Evolutionary conservation across 2,329 filamentous ascomycete genomes (phyloP).

Genomic region (Trichoderma endophyticum): DNA sequence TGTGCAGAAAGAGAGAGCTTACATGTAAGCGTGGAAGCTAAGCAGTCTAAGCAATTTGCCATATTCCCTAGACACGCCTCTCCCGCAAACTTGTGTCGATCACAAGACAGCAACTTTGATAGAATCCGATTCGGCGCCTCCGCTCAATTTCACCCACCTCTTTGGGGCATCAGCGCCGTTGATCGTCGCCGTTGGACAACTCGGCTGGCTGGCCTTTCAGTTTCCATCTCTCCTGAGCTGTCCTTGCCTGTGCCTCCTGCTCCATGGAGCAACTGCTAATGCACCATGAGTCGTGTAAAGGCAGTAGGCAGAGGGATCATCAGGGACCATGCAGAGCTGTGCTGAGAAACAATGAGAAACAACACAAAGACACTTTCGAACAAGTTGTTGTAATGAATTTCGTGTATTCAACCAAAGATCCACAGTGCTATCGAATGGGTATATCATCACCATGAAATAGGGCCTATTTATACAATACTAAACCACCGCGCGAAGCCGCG

Average conservation of each 20-base stretch:
- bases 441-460: conserved; percentile 22
- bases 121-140: conserved; percentile 2
- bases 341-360: neutral
- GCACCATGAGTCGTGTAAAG: neutral
- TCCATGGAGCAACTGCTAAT: neutral
- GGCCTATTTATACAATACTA: conserved; percentile 23
- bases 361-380: neutral
- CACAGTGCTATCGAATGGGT: conserved; percentile 19
- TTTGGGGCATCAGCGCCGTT: conserved; percentile 14
- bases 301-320: neutral
- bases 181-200: conserved; percentile 4
- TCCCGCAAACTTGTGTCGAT: conserved; percentile 4
- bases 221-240: neutral
- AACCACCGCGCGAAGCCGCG: neutral
- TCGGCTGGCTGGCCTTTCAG: neutral
- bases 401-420: conserved; percentile 18
- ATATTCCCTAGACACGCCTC: conserved; percentile 7
- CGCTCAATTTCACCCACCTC: conserved; percentile 8
- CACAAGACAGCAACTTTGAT: neutral
- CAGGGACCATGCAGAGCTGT: conserved; percentile 2
- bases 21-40: conserved; percentile 5
- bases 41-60: neutral
- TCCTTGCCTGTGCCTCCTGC: neutral
- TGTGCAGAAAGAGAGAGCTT: neutral
- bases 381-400: neutral